Evolutionary conservation across 768 basidiomycete genomes (phyloP).

Genomic region (Boletales sp.): DNA sequence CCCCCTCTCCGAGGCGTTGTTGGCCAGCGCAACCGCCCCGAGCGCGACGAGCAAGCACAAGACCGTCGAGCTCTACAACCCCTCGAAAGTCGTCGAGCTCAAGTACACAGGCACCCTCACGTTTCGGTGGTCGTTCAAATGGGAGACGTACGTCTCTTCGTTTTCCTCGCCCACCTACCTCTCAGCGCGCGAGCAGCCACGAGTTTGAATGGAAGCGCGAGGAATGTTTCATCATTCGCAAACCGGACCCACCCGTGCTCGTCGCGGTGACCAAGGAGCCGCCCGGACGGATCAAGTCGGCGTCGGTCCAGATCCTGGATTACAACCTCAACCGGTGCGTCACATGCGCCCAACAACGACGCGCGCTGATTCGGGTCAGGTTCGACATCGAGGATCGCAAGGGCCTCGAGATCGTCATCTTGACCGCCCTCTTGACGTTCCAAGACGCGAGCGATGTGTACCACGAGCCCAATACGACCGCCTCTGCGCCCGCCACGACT

Average conservation of each 20-base stretch:
- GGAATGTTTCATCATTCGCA: slow-evolving; percentile 77
- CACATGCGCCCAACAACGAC: too few species aligned
- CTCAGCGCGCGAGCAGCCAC: slow-evolving; percentile 43
- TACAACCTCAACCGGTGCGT: slow-evolving; percentile 76
- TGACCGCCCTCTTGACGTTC: slow-evolving; percentile 75
- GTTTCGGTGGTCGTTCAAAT: slow-evolving; percentile 77
- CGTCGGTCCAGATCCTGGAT: slow-evolving; percentile 73
- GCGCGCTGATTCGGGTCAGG: too few species aligned
- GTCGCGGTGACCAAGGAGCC: slow-evolving; percentile 80
- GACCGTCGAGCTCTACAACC: slow-evolving; percentile 73
- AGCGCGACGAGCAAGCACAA: slow-evolving; percentile 67
- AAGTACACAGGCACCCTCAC: slow-evolving; percentile 69
- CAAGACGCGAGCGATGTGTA: slow-evolving; percentile 63
- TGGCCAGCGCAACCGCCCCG: slow-evolving; percentile 65
- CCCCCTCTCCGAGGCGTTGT: slow-evolving; percentile 66
- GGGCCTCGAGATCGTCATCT: slow-evolving; percentile 77
- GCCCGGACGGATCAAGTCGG: slow-evolving; percentile 58
- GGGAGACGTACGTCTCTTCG: slow-evolving; percentile 65
- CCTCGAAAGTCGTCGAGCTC: slow-evolving; percentile 63
- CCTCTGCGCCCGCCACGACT: not conserved
- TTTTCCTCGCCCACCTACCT: not conserved
- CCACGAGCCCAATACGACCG: slow-evolving; percentile 33
- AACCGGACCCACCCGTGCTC: slow-evolving; percentile 84
- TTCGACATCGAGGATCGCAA: slow-evolving; percentile 86
- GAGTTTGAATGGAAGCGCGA: slow-evolving; percentile 86